phyloP scores from a whole-genome alignment of 441 rosid species.

The Populus tomentosa region DNA sequence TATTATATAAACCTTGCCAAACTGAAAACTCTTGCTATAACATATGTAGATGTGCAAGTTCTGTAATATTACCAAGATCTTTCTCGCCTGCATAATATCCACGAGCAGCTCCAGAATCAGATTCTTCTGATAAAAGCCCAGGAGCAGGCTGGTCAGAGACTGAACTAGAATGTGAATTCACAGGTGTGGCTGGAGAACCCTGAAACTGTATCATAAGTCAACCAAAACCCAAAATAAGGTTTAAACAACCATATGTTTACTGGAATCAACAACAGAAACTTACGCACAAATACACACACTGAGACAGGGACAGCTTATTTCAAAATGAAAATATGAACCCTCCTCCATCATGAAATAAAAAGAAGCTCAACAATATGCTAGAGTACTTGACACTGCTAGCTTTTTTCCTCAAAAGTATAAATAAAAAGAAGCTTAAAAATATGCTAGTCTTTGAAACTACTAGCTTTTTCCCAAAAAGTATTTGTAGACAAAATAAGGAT shows the following conservation, averaged over 20 bases:
- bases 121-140: constrained; percentile 53
- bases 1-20: background rate
- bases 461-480: background rate
- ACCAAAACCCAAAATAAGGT: constrained; percentile 9
- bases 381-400: background rate
- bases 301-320: background rate
- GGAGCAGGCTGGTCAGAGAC: constrained; percentile 63
- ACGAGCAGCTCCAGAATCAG: constrained; percentile 60
- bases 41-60: constrained; percentile 7
- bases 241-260: background rate
- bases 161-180: constrained; percentile 82
- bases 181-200: constrained; percentile 77
- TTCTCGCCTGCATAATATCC: constrained; percentile 32
- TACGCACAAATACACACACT: background rate
- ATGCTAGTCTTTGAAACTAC: background rate
- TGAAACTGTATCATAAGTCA: constrained; percentile 41
- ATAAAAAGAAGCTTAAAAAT: background rate
- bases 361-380: background rate
- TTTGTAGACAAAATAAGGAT: background rate
- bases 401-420: background rate
- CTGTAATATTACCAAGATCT: constrained; percentile 24
- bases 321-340: background rate
- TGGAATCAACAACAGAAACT: background rate
- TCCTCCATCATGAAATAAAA: background rate
- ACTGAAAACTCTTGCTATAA: constrained; percentile 5